These are phyloP conservation scores for Williopsis jadinii DNA, from an alignment of 1,139 yeast genomes.

Conservation along the genomic window DNA sequence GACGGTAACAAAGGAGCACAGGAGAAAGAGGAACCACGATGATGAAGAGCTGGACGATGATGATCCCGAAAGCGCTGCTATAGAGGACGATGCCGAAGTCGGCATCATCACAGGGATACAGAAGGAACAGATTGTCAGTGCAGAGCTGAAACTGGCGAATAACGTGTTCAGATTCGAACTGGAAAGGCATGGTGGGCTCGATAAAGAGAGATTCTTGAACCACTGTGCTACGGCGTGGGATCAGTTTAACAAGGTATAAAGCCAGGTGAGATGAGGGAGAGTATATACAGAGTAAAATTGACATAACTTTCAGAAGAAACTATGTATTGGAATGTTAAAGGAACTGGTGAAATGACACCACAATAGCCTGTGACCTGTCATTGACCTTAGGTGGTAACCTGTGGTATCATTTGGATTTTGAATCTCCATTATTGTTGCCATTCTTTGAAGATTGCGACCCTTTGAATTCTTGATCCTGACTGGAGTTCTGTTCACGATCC, in stretches of 20 bases:
- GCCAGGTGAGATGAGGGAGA: too few relatives aligned
- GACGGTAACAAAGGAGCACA: constrained; percentile 13
- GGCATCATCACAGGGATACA: constrained; percentile 7
- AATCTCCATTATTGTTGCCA: too few relatives aligned
- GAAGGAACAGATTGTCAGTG: constrained; percentile 11
- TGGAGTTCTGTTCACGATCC: too few relatives aligned
- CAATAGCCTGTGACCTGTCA: too few relatives aligned
- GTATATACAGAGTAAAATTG: too few relatives aligned
- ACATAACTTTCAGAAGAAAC: too few relatives aligned
- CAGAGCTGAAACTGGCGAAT: constrained; percentile 16
- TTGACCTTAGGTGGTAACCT: too few relatives aligned
- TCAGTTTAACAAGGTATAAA: constrained; percentile 25
- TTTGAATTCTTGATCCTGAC: too few relatives aligned
- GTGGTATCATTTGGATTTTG: too few relatives aligned
- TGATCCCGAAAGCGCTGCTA: constrained; percentile 25
- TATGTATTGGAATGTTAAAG: too few relatives aligned
- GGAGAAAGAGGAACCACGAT: constrained; percentile 11
- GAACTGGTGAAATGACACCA: too few relatives aligned
- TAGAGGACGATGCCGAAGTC: constrained; percentile 27
- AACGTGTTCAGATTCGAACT: constrained; percentile 19
- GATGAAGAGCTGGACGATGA: constrained; percentile 18
- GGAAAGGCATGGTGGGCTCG: constrained; percentile 23
- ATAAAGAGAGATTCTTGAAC: constrained; percentile 41
- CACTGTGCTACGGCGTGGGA: constrained; percentile 54
- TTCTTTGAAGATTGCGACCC: too few relatives aligned